Conservation (phyloP, 73 alveolate species). For the Tetrahymena thermophila region DNA sequence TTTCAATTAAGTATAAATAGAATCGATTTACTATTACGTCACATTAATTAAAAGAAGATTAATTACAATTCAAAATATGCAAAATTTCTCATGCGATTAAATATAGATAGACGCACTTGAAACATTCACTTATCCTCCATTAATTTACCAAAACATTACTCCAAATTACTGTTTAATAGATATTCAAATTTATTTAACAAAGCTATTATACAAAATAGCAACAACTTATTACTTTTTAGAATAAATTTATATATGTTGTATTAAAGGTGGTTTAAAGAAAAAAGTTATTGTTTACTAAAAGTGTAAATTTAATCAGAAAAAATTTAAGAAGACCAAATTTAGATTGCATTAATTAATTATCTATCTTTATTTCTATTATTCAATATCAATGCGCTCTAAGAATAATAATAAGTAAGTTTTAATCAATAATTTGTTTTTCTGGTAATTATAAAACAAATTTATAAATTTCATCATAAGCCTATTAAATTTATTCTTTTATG, state of each 20-base stretch:
- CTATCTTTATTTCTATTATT: not conserved
- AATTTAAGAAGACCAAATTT: not conserved
- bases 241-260: no score
- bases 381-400: not conserved
- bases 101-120: not conserved
- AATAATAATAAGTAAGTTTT: not conserved
- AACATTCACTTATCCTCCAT: not conserved
- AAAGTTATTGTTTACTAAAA: not conserved
- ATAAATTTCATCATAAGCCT: not conserved
- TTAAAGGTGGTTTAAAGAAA: not conserved
- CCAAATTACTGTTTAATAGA: not conserved
- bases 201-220: not conserved
- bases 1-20: not conserved
- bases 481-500: not conserved
- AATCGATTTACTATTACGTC: not conserved
- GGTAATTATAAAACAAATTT: not conserved
- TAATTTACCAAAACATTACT: not conserved
- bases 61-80: not conserved
- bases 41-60: not conserved
- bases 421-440: not conserved
- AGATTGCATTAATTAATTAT: not conserved
- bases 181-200: no score
- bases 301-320: not conserved
- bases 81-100: not conserved
- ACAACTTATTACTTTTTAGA: no score